Conservation (phyloP, 352 stramenopile genomes). For the Phytopythium litorale region DNA sequence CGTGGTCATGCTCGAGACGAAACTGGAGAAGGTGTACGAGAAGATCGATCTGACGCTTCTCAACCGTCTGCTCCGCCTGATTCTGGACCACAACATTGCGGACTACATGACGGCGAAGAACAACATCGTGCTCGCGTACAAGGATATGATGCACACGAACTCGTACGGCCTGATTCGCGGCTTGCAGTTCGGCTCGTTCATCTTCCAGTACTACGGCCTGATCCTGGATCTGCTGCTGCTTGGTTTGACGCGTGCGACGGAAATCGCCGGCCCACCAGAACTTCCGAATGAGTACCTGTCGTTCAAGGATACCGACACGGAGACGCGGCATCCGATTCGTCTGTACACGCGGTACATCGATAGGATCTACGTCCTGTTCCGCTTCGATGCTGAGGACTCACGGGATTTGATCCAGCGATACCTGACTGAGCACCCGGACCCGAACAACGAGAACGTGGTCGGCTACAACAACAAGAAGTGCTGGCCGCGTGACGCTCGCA, state of each 20-base stretch:
- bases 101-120: constrained; percentile 99
- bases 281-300: constrained; percentile 99
- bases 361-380: constrained; percentile 99
- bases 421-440: constrained; percentile 99
- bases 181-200: constrained; percentile 96
- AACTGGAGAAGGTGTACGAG: constrained; percentile 99
- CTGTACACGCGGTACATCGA: constrained; percentile 99
- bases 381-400: constrained; percentile 97
- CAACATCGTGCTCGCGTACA: constrained; percentile 98
- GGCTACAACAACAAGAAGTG: constrained; percentile 99
- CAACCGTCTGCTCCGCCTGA: constrained; percentile 97
- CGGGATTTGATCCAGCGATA: constrained; percentile 99
- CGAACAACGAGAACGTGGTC: constrained; percentile 99
- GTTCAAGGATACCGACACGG: constrained; percentile 97
- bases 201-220: constrained; percentile 99
- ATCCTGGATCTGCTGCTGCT: constrained; percentile 98
- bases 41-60: constrained; percentile 99
- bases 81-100: constrained; percentile 99
- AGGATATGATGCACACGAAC: constrained; percentile 99
- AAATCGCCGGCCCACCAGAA: constrained; percentile 97
- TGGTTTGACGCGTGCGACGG: constrained; percentile 96
- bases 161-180: constrained; percentile 98
- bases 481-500: constrained; percentile 98
- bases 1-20: constrained; percentile 98
- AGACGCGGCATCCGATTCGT: constrained; percentile 98